These are phyloP conservation scores for Barbarea vulgaris DNA, from an alignment of 345 rosid species.

Conservation along the genomic window DNA sequence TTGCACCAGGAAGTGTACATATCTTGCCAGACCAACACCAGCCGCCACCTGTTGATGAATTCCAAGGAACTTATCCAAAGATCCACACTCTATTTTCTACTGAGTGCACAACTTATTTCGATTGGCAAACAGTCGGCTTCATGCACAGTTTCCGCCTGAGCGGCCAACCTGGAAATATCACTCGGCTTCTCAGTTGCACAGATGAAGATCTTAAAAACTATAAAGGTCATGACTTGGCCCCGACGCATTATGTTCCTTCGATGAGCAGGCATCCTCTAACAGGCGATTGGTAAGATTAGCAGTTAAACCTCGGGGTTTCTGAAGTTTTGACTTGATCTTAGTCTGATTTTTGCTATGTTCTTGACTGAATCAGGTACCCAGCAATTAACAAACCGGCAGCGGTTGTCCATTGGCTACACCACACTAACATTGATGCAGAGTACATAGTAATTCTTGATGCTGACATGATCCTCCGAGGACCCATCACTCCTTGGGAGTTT, in stretches of 20 bases:
- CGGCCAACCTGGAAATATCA: slow-evolving; percentile 94
- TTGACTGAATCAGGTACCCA: slow-evolving; percentile 75
- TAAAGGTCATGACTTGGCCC: slow-evolving; percentile 88
- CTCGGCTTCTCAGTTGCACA: slow-evolving; percentile 95
- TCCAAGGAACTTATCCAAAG: slow-evolving; percentile 60
- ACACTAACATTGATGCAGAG: slow-evolving; percentile 82
- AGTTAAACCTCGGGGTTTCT: neutral
- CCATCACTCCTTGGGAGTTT: slow-evolving; percentile 98
- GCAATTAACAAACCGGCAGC: slow-evolving; percentile 99
- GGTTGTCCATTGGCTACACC: slow-evolving; percentile 98
- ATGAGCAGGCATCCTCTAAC: slow-evolving; percentile 97
- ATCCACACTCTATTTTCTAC: slow-evolving; percentile 94
- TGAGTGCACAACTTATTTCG: slow-evolving; percentile 90
- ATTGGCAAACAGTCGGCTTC: slow-evolving; percentile 98
- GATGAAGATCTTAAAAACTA: slow-evolving; percentile 79
- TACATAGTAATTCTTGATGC: slow-evolving; percentile 95
- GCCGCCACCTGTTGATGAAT: slow-evolving; percentile 46
- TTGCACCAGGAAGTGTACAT: slow-evolving; percentile 45
- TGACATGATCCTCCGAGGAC: slow-evolving; percentile 95
- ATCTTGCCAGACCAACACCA: slow-evolving; percentile 45
- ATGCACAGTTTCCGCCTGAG: slow-evolving; percentile 88
- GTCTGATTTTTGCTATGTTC: slow-evolving; percentile 26
- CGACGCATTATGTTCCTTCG: slow-evolving; percentile 96
- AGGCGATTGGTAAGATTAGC: slow-evolving; percentile 76
- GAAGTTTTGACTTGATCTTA: neutral